These are phyloP conservation scores for Rhizoclosmatium hyalinum DNA, from an alignment of 371 early-diverging fungal species.

Conservation along the genomic window DNA sequence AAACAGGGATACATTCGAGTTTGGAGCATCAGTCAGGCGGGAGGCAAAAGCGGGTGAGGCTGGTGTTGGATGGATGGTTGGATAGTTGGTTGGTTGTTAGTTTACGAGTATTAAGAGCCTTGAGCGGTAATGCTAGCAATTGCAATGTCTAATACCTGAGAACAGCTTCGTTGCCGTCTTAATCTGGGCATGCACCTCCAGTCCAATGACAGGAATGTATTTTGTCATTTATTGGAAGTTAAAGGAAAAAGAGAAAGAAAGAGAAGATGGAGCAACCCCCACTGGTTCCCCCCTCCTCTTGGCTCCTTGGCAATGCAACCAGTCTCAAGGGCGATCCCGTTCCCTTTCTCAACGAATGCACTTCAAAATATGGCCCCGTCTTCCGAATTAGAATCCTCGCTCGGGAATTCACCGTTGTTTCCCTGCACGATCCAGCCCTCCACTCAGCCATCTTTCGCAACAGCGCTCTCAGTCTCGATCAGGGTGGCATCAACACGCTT, in stretches of 20 bases:
- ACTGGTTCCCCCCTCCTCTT: neutral
- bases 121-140: neutral
- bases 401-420: neutral
- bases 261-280: neutral
- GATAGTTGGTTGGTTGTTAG: neutral
- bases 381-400: neutral
- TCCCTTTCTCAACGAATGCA: conserved; percentile 6
- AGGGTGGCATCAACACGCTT: neutral
- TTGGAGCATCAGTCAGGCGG: conserved; percentile 56
- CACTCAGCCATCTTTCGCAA: neutral
- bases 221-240: no score
- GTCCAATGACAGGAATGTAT: conserved; percentile 74
- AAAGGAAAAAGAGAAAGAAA: neutral
- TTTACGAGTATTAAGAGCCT: neutral
- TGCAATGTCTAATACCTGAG: conserved; percentile 57
- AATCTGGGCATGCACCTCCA: conserved; percentile 92
- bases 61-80: neutral
- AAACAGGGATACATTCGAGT: conserved; percentile 73
- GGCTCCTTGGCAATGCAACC: neutral
- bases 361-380: neutral
- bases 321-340: neutral
- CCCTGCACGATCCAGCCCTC: neutral
- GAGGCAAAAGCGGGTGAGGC: conserved; percentile 4
- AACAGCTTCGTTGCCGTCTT: conserved; percentile 80
- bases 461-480: neutral